Percentiles rank a stretch among this genome's conserved stretches.
Conservation (phyloP, 228 moss, liverwort and hornwort genomes). For the Sphagnum magellanicum region DNA sequence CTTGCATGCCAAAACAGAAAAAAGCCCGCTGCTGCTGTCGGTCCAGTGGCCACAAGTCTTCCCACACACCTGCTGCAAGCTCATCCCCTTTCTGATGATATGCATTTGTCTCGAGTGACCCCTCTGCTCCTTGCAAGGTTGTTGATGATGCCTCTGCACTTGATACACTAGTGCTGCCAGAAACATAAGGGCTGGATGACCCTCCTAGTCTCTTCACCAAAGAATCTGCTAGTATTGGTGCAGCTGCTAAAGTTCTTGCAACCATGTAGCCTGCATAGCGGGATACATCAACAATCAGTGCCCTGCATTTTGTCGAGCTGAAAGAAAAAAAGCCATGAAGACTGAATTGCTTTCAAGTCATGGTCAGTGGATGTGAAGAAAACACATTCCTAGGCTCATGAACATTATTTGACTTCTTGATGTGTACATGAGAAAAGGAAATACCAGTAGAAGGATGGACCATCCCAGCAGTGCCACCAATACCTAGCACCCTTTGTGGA, state of each 20-base stretch:
- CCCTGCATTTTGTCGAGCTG: neutral
- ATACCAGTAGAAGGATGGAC: constrained; percentile 99
- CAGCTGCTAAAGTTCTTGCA: constrained; percentile 93
- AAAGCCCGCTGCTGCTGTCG: constrained; percentile 88
- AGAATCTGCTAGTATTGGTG: constrained; percentile 80
- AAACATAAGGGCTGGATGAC: constrained; percentile 26
- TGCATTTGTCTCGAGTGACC: constrained; percentile 6
- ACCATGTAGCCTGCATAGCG: constrained; percentile 82
- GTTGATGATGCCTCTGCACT: constrained; percentile 7
- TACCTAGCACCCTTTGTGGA: constrained; percentile 94
- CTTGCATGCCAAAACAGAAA: constrained; percentile 99
- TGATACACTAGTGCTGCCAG: constrained; percentile 12
- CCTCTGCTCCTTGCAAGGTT: constrained; percentile 6
- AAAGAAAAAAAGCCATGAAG: neutral
- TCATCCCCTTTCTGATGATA: constrained; percentile 52
- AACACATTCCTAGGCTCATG: neutral
- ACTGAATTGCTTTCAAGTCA: neutral
- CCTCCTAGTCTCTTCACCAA: constrained; percentile 68
- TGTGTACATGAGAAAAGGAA: neutral
- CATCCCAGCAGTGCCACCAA: constrained; percentile 99
- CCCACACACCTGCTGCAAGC: constrained; percentile 91
- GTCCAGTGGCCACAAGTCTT: constrained; percentile 85
- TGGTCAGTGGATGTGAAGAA: neutral
- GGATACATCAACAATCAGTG: neutral
- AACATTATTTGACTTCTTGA: too few species aligned